A percentile compares a stretch with the other conserved stretches of the same genome.
Conservation (phyloP, 2,329 filamentous ascomycete genomes). For the Purpureocillium lavendulum region DNA sequence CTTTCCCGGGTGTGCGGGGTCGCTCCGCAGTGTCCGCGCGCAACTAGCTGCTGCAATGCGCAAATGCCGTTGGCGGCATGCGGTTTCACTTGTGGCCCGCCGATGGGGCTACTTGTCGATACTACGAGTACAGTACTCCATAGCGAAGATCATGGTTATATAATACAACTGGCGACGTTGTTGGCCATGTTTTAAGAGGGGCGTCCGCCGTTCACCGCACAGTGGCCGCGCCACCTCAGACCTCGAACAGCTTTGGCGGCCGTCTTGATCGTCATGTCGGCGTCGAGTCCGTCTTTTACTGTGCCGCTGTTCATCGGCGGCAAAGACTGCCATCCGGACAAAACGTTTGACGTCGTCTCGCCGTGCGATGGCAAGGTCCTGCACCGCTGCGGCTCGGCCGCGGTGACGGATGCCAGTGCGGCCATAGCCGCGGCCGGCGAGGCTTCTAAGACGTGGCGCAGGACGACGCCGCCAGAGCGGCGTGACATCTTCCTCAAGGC, state of each 20-base stretch:
- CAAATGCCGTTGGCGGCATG: no score
- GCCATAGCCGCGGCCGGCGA: constrained; percentile 48
- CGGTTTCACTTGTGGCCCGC: no score
- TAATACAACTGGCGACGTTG: no score
- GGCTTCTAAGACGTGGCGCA: constrained; percentile 63
- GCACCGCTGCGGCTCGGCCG: constrained; percentile 22
- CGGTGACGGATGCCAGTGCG: constrained; percentile 44
- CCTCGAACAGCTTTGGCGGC: not conserved
- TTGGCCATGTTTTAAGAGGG: no score
- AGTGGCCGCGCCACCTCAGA: no score
- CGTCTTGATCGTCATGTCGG: not conserved
- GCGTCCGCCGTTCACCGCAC: no score
- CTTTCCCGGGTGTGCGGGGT: not conserved
- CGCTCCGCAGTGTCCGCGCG: not conserved
- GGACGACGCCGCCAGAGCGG: constrained; percentile 49
- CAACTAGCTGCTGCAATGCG: no score
- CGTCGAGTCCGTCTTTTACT: not conserved
- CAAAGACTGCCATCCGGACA: constrained; percentile 32
- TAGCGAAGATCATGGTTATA: no score
- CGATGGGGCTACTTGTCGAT: no score
- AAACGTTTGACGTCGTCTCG: constrained; percentile 17
- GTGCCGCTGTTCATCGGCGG: constrained; percentile 36
- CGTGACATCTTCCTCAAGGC: constrained; percentile 65
- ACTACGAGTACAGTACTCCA: no score
- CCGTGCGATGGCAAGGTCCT: not conserved